Base-by-base conservation (phyloP, 257 asterid species). In the Solanum neorickii region DNA sequence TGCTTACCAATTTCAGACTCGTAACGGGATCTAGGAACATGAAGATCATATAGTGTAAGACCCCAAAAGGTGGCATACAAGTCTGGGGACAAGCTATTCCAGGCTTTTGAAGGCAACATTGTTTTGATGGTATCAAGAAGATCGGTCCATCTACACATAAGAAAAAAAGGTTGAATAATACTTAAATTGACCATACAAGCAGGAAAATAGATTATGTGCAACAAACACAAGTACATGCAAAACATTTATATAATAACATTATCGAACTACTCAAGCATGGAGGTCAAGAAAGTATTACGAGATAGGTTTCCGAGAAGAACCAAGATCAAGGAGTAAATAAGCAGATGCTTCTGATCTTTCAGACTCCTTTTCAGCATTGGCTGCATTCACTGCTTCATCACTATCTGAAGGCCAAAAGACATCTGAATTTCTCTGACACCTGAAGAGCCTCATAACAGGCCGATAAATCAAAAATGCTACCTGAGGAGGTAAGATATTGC, bases 41-140 rank as follows among this genome's bases (percentile, higher is more conserved):
- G 93, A 88, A 97, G 98, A 93, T 97, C 99, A 89, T 97, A 97
- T 47, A 97, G 92, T 23, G 98, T 93, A 89, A 97, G 99, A 92
- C 99, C 99, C 99, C 99, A 97, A 90, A 97, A 97, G 88, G 99
- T 96, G 39, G 98, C 98, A 90, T 96, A 97, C 62, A 97, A 92
- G 91, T 97, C 99, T 82, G 99, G 95, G 86, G 99, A 97, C 91
- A 97, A 92, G 89, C 99, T 97, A 91, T 97, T 97, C 99, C 99
- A 97, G 80, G 99, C 99, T 90, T 95, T 97, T 47, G 98, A 86
- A 84, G 99, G 99, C 89, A 97, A 91, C 99, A 97, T 95, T 86
- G 97, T 92, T 91, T 90, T 95, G 90, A 97, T 94, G 37, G 98
- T 95, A 83, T 92, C 98, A 73, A 97, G 98, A 90, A 97, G 97